These are phyloP conservation scores for Aureobasidium pullulans DNA, from an alignment of 2,329 filamentous ascomycete genomes.

Conservation along the genomic window DNA sequence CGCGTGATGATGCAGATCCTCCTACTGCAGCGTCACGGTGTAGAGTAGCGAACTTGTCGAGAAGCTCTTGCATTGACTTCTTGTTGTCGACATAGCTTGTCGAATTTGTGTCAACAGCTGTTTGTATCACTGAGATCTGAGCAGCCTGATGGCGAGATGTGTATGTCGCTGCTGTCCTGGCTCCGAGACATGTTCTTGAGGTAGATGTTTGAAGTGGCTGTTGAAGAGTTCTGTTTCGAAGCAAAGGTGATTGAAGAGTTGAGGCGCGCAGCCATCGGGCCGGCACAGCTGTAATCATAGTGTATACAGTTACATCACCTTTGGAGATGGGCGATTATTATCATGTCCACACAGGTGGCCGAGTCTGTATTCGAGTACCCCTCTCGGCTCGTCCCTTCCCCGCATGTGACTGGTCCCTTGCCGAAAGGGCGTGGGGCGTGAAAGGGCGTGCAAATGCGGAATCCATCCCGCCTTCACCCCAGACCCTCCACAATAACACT, in stretches of 20 bases:
- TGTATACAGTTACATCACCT: constrained; percentile 1
- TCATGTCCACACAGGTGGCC: constrained; percentile 7
- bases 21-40: constrained; percentile 57
- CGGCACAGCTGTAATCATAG: constrained; percentile 3
- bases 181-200: background rate
- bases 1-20: constrained; percentile 70
- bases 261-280: background rate
- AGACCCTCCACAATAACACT: background rate
- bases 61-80: constrained; percentile 65
- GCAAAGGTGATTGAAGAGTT: background rate
- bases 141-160: constrained; percentile 73
- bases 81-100: constrained; percentile 76
- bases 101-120: constrained; percentile 67
- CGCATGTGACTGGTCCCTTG: constrained; percentile 1
- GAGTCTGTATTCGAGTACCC: background rate
- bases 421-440: constrained; percentile 4
- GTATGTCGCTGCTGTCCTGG: constrained; percentile 54
- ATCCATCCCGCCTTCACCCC: background rate
- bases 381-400: constrained; percentile 6
- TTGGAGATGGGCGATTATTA: background rate
- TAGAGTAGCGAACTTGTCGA: constrained; percentile 60
- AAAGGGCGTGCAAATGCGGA: background rate
- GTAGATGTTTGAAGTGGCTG: background rate
- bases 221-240: background rate
- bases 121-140: constrained; percentile 73